phyloP scores from a whole-genome alignment of 2,329 filamentous ascomycete genomes.

The Fusarium sp. region DNA sequence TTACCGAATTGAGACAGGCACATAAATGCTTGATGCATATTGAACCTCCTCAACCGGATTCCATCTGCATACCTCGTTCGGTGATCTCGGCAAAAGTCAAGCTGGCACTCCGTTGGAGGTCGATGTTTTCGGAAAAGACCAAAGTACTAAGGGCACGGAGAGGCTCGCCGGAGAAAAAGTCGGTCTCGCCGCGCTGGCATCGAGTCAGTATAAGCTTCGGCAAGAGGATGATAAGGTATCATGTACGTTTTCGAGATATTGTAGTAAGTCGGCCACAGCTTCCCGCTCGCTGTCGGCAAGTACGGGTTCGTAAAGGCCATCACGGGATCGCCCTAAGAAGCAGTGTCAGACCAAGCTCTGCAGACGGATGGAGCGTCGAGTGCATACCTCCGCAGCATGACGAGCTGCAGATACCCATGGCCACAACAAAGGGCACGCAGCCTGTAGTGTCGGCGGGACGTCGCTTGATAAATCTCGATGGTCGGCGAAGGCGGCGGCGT shows the following conservation, averaged over 20 bases:
- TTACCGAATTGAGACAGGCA: background rate
- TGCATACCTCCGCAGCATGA: constrained; percentile 68
- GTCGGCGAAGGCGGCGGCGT: constrained; percentile 19
- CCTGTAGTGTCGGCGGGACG: constrained; percentile 23
- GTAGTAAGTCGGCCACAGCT: constrained; percentile 93
- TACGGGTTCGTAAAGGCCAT: constrained; percentile 87
- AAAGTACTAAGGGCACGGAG: constrained; percentile 94
- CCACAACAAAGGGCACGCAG: constrained; percentile 43
- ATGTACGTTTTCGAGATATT: constrained; percentile 95
- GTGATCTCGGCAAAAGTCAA: constrained; percentile 99
- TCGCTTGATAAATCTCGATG: constrained; percentile 27
- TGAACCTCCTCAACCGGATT: background rate
- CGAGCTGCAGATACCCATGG: constrained; percentile 76
- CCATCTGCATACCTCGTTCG: constrained; percentile 82
- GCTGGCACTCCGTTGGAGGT: constrained; percentile 96
- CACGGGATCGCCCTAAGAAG: constrained; percentile 78
- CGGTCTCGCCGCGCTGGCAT: constrained; percentile 89
- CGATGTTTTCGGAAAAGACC: constrained; percentile 98
- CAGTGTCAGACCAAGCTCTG: constrained; percentile 34
- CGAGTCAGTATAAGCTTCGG: constrained; percentile 50
- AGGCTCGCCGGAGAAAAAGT: constrained; percentile 98
- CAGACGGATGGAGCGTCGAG: constrained; percentile 15
- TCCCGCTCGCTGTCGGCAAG: constrained; percentile 97
- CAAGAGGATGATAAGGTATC: background rate
- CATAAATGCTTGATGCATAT: background rate